These are phyloP conservation scores for Heterobasidion occidentale DNA, from an alignment of 1,284 basidiomycete species.

Conservation along the genomic window DNA sequence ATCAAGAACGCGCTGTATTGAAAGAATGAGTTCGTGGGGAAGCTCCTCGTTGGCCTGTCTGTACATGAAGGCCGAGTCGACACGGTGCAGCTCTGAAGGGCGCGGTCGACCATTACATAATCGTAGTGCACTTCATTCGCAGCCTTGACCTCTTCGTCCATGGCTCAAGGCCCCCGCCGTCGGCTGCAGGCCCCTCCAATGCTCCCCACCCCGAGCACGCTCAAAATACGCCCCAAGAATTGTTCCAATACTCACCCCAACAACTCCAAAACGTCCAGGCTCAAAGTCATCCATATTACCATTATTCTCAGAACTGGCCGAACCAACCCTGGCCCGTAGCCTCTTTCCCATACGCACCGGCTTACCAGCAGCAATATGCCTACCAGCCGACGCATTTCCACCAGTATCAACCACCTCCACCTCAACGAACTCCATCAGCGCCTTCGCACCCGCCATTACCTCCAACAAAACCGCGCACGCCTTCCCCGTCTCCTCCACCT, in stretches of 20 bases:
- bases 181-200: conserved; percentile 20
- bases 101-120: no score
- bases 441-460: background rate
- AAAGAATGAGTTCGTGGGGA: conserved; percentile 56
- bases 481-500: conserved; percentile 29
- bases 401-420: conserved; percentile 6
- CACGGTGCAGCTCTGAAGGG: no score
- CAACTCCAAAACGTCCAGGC: background rate
- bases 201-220: background rate
- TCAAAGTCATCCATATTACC: conserved; percentile 16
- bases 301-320: conserved; percentile 17
- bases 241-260: background rate
- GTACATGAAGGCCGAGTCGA: conserved; percentile 6
- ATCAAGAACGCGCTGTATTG: conserved; percentile 62
- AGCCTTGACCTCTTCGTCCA: background rate
- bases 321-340: conserved; percentile 16
- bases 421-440: background rate
- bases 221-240: background rate
- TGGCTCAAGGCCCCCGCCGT: conserved; percentile 20
- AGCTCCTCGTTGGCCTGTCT: conserved; percentile 35
- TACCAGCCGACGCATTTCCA: conserved; percentile 8
- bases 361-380: conserved; percentile 11
- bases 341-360: conserved; percentile 6
- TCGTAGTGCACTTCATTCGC: background rate
- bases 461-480: conserved; percentile 7